Evolutionary conservation across 73 alveolate species (phyloP), one percentile per base, ranked within the genome.

Genomic region (Halteria grandinella): DNA sequence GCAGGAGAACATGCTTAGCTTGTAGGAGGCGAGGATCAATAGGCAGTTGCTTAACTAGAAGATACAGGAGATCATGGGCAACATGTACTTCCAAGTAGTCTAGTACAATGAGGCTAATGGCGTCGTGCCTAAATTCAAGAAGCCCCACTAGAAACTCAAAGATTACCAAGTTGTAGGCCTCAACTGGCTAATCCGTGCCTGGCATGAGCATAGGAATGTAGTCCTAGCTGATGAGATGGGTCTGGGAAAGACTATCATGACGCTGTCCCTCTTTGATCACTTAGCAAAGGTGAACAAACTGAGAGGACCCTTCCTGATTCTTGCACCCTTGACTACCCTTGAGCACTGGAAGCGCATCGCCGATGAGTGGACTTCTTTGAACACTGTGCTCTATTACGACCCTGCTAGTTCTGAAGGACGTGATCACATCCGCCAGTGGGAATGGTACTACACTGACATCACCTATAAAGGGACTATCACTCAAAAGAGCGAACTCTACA

Each of bases 181-280:
- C 4, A 95, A 95, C 73, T 95, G 99, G 99, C 55, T 95, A 27
- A 93, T 95, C 23, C 77, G 87, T 36, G 89, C 97, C 17, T 91
- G 93, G 93, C 74, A 74, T 45, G 91, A 75, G 27, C 79, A 86
- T 18, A 73, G 95, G 55, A 91, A 91, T 87, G 90, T 91, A 11
- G 87, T 91, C 23, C 49, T 91, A 55, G 97, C 97, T 2, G 99
- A 95, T 83, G 99, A 95, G 77, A 95, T 95, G 99, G 99, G 99
- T 4, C 87, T 95, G 40, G 99, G 99, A 2, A 95, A 95, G 76
- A 89, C 99, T n/a, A 91, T 95, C 31, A 89, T 91, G 82, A 92
- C 99, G 34, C 88, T 95, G 40, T 92, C 96, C 20, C 93, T 93
- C 23, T 85, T 93, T 37, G 92, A 91, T 14, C 95, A 93, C 45